Evolutionary conservation across 441 rosid species (phyloP), one percentile per base, ranked within the genome.

Genomic region (Lepidium campestre): DNA sequence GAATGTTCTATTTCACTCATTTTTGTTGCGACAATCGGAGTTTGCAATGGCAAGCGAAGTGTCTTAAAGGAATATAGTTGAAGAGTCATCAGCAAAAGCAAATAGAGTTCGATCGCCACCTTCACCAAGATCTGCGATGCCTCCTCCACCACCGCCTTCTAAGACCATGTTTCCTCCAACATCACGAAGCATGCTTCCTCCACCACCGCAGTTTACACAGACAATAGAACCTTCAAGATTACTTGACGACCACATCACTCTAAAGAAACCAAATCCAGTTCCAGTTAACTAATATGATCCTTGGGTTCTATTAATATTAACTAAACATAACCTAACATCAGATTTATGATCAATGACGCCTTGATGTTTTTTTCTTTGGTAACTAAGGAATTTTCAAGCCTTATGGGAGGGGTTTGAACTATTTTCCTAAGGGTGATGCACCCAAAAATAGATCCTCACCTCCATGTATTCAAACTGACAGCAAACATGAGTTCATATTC

Each of bases 131-230:
- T 67, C 77, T 65, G 6, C 68, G 42, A 72, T 72, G 64, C 79
- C 76, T 8, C 81, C 81, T 44, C 15, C 61, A 36, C 61, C 45
- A 20, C 61, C 45, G 13, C 23, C 7, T 44, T 44, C 23, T 18
- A 44, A 44, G 48, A 44, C 45, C 10, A 25, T 62, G 58, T 68
- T n/a, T n/a, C n/a, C 81, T 10, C 78, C 67, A 23, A 67, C 77
- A 44, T 67, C 85, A 27, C 76, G 47, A 75, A 54, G 29, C 65
- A 68, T 77, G 76, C 79, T 47, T 18, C 80, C 81, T 25, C 83
- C 77, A 22, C 83, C 83, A 20, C 91, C 89, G 27, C 83, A 84
- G 59, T 81, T 86, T 72, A 70, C 65, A 19, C 61, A 82, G 9
- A 44, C 79, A 36, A 67, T 57, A 20, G 53, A 77, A 10, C 52